phyloP scores from a whole-genome alignment of 805 yeast species.

The Suhomyces vadensis region DNA sequence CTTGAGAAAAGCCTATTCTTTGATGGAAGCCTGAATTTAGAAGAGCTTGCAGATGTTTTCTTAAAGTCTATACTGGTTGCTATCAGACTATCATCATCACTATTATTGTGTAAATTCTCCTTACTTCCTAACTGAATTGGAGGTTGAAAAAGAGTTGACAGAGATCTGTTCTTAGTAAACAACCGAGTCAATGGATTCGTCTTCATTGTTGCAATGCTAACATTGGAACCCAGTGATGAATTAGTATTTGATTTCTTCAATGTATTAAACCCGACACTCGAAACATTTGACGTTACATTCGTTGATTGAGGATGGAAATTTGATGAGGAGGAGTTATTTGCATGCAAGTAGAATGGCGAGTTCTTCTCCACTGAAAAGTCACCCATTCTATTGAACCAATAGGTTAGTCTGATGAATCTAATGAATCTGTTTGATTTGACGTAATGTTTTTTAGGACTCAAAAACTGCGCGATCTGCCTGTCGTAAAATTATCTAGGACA shows the following conservation, averaged over 20 bases:
- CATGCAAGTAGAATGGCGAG: constrained; percentile 10
- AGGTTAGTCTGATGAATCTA: too few species aligned
- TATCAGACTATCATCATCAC: constrained; percentile 11
- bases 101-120: constrained; percentile 10
- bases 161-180: constrained; percentile 32
- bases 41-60: constrained; percentile 2
- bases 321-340: constrained; percentile 15
- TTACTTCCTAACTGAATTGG: constrained; percentile 10
- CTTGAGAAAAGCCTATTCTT: constrained; percentile 12
- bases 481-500: too few species aligned
- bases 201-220: constrained; percentile 23
- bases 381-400: not conserved
- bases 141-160: constrained; percentile 15
- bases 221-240: constrained; percentile 24
- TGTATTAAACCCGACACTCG: constrained; percentile 28
- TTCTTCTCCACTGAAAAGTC: not conserved
- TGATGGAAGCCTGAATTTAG: constrained; percentile 12
- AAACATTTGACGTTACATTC: constrained; percentile 11
- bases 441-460: too few species aligned
- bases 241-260: constrained; percentile 33
- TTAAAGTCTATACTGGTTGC: constrained; percentile 1
- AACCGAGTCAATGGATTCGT: constrained; percentile 31
- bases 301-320: constrained; percentile 7
- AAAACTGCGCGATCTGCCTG: too few species aligned
- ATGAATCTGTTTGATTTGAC: too few species aligned